phyloP scores from a whole-genome alignment of 1,284 basidiomycete species.

The Polyporus tsugae region DNA sequence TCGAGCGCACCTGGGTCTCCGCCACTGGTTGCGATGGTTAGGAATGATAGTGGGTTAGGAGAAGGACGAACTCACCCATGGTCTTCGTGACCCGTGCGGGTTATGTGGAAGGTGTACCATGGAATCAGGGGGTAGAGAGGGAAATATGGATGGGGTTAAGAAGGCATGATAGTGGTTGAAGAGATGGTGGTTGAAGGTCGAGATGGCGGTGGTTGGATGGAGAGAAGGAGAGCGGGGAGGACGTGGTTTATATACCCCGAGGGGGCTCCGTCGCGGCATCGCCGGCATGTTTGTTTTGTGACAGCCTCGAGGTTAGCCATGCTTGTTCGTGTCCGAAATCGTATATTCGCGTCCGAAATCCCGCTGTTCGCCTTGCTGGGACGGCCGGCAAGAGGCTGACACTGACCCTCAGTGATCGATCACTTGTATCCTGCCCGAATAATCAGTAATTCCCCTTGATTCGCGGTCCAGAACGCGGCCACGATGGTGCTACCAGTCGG shows the following conservation, averaged over 20 bases:
- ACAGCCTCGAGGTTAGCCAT: background rate
- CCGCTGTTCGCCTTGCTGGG: background rate
- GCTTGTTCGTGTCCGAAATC: background rate
- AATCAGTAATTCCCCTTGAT: background rate
- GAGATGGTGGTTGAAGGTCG: background rate
- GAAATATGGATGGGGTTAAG: background rate
- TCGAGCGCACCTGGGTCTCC: slow-evolving; percentile 8
- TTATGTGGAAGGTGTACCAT: background rate
- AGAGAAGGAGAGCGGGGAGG: background rate
- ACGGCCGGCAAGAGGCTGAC: background rate
- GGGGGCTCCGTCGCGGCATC: background rate
- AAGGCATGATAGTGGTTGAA: background rate
- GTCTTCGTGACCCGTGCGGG: background rate
- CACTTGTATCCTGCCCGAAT: background rate
- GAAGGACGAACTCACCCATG: background rate
- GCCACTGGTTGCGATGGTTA: background rate
- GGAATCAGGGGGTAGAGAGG: background rate
- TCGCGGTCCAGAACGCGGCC: background rate
- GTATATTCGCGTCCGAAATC: background rate
- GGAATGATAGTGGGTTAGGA: background rate
- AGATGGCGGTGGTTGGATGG: background rate
- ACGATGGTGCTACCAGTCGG: background rate
- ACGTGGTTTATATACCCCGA: background rate
- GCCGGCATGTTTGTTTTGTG: background rate
- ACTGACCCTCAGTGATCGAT: background rate